Evolutionary conservation across 1,284 basidiomycete species (phyloP), one percentile per base, ranked within the genome.

Genomic region (Heterobasidion annosum): DNA sequence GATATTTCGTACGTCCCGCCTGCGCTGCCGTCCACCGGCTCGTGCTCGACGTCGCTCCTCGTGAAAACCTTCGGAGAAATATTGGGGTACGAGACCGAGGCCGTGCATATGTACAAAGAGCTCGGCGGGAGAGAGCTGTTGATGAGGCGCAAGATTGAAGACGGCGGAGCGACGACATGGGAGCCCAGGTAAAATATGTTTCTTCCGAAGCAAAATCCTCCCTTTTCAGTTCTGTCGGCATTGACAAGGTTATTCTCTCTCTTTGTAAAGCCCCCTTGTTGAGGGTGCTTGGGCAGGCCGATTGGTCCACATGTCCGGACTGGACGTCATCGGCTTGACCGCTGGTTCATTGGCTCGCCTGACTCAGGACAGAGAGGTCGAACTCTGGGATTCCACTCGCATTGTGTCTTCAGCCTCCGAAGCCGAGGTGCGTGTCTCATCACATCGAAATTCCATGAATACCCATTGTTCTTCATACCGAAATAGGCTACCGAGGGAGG

Each of bases 81-180:
- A 7, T 67, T 85, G 0, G 83, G 82, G 1, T 84, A 84, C 62
- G 78, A 80, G 34, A 64, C 70, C 1, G 82, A 83, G 57, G 75
- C 75, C 8, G 64, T 83, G 12, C 80, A 84, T 59, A 71, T 84
- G 70, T 85, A 83, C 64, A 85, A 83, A 65, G 82, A 85, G 59
- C 66, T 84, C 3, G 81, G 82, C n/a, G 83, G 83, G 3, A 64
- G 83, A 15, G 83, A 84, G 67, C 63, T 85, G 15, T 61, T 83
- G 16, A 83, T 84, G 82, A 68, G 82, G 37, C 64, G 82, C 42
- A 73, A 71, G 60, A 77, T 84, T 48, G 63, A 63, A 46, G 63
- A 65, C 15, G 63, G 79, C 45, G 77, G 77, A 15, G 77, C 79
- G 9, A 84, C 82, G 2, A 72, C 68, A 46, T 84, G 82, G 82